Evolutionary conservation across 106 monocot species (phyloP).

Genomic region (Chionographis japonica): DNA sequence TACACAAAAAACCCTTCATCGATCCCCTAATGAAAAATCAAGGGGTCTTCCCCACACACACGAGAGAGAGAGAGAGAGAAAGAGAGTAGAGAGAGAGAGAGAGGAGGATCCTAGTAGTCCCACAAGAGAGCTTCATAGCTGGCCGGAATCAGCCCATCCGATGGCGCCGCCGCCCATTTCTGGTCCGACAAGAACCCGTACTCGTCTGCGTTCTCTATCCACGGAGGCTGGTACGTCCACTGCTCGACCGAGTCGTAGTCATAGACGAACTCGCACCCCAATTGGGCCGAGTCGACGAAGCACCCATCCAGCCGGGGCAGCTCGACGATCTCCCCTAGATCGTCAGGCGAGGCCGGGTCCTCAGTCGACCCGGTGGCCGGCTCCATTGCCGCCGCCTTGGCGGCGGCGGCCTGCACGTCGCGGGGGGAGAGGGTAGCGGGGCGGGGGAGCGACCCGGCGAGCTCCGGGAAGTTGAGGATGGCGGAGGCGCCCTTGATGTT

Average conservation of each 20-base stretch:
- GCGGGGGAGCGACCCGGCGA: constrained; percentile 31
- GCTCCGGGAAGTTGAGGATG: constrained; percentile 49
- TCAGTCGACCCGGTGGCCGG: background rate
- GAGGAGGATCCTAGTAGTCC: background rate
- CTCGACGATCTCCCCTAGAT: constrained; percentile 44
- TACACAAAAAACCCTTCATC: no score
- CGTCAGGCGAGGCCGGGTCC: constrained; percentile 11
- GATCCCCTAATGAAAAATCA: no score
- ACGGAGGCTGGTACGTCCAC: constrained; percentile 5
- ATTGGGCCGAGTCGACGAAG: constrained; percentile 20
- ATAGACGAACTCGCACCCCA: constrained; percentile 19
- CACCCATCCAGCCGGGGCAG: constrained; percentile 24
- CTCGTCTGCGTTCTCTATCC: background rate
- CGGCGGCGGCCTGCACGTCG: constrained; percentile 67
- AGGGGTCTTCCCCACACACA: no score
- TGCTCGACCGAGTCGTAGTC: constrained; percentile 12
- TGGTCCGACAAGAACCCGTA: constrained; percentile 6
- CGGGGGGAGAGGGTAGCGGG: constrained; percentile 33
- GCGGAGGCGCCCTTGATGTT: constrained; percentile 44
- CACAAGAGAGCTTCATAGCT: constrained; percentile 11
- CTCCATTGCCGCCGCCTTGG: constrained; percentile 66
- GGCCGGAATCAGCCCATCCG: constrained; percentile 5
- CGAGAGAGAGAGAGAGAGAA: background rate
- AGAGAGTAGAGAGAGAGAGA: no score
- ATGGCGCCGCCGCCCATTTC: background rate